Percentiles rank a stretch among this genome's conserved stretches.
These are phyloP conservation scores for Eucalyptus erythrocorys DNA, from an alignment of 345 rosid species.

Conservation along the genomic window DNA sequence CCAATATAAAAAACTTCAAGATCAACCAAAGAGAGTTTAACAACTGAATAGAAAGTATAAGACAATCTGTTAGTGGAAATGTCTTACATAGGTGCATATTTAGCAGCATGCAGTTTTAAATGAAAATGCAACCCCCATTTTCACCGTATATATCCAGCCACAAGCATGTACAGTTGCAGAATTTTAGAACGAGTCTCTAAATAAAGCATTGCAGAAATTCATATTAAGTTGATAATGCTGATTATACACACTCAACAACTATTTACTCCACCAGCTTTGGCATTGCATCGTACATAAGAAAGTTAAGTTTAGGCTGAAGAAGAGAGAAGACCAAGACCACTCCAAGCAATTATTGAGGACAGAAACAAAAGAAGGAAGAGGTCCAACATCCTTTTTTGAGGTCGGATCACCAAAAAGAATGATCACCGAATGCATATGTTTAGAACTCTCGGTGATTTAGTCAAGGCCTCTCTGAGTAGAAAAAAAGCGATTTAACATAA, in stretches of 20 bases:
- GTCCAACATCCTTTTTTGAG: not conserved
- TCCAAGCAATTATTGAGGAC: not conserved
- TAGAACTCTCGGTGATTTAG: not conserved
- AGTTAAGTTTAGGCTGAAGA: not conserved
- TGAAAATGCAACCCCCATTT: not conserved
- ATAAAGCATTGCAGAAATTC: not conserved
- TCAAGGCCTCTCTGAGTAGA: not conserved
- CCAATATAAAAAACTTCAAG: not conserved
- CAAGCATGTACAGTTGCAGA: not conserved
- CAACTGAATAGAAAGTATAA: not conserved
- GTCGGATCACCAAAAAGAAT: not conserved
- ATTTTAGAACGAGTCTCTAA: not conserved
- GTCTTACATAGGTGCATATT: not conserved
- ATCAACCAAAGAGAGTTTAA: not conserved
- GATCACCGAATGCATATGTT: not conserved
- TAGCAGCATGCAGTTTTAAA: not conserved
- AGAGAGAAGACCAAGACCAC: not conserved
- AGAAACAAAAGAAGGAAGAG: not conserved
- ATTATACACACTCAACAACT: not conserved
- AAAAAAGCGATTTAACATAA: not conserved
- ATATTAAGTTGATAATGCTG: not conserved
- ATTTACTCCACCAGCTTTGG: not conserved
- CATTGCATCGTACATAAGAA: not conserved
- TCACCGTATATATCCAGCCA: not conserved
- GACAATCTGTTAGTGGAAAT: not conserved